Percentiles rank a stretch among this genome's conserved stretches.
Evolutionary conservation across 306 rosid species (phyloP).

Genomic region (Lupinus albus): DNA sequence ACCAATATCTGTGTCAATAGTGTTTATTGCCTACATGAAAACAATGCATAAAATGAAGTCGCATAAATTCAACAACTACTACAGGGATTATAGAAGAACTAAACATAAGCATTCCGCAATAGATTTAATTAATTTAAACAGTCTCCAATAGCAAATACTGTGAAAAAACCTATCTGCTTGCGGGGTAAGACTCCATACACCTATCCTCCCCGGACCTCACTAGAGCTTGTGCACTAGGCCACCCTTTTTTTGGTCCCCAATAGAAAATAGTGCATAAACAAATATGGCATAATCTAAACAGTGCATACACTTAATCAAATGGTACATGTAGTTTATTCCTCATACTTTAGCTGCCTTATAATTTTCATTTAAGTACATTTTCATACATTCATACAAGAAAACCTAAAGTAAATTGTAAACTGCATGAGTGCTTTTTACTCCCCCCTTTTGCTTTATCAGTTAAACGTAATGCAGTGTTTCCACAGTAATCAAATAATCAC

Average conservation of each 20-base stretch:
- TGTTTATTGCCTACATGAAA: conserved; percentile 66
- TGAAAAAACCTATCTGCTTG: no score
- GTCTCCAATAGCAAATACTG: conserved; percentile 1
- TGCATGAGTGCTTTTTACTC: no score
- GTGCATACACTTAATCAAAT: neutral
- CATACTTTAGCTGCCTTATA: no score
- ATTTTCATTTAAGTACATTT: no score
- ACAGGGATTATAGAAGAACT: neutral
- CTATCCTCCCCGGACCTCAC: no score
- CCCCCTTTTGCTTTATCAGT: no score
- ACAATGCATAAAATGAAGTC: neutral
- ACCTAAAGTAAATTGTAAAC: no score
- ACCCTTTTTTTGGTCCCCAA: no score
- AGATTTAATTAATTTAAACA: neutral
- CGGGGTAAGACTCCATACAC: no score
- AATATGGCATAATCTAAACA: conserved; percentile 4
- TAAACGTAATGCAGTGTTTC: conserved; percentile 12
- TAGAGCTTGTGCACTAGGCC: no score
- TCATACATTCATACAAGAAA: no score
- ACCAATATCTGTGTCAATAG: conserved; percentile 85
- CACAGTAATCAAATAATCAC: conserved; percentile 6
- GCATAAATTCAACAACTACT: neutral
- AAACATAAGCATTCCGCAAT: neutral
- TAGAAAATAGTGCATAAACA: neutral
- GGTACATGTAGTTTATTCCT: no score